Percentiles rank a stretch among this genome's conserved stretches.
These are phyloP conservation scores for Nasturtium officinale DNA, from an alignment of 345 rosid species.

Conservation along the genomic window DNA sequence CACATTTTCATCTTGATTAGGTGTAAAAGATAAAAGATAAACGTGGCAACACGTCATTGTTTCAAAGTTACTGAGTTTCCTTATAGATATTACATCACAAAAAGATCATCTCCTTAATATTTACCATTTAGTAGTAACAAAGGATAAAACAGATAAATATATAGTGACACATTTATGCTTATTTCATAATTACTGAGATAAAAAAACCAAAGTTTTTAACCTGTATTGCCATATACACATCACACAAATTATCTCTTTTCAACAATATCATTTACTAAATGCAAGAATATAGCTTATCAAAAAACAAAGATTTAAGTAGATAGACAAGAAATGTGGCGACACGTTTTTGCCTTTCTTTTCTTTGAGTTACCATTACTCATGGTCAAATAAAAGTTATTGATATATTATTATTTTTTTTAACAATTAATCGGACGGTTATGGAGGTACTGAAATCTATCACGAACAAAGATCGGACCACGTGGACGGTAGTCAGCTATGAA, in stretches of 20 bases:
- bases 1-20: not conserved
- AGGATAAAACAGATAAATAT: no score
- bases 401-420: not conserved
- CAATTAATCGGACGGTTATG: constrained; percentile 9
- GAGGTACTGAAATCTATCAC: constrained; percentile 20
- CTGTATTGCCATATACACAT: not conserved
- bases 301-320: no score
- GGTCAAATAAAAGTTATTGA: constrained; percentile 15
- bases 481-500: constrained; percentile 18
- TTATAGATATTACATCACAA: not conserved
- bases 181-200: not conserved
- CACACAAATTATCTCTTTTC: not conserved
- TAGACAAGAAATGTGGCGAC: constrained; percentile 32
- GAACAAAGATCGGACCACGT: constrained; percentile 17
- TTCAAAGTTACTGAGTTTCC: not conserved
- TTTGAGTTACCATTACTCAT: not conserved
- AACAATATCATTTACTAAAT: not conserved
- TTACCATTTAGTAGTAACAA: not conserved
- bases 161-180: not conserved
- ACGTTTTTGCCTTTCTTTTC: constrained; percentile 18
- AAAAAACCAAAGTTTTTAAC: not conserved
- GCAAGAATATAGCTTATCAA: no score
- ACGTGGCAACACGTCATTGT: constrained; percentile 31
- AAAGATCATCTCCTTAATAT: not conserved
- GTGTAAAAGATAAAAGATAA: constrained; percentile 12